Evolutionary conservation across 306 rosid genomes (phyloP), one percentile per base, ranked within the genome.

Genomic region (Alnus glutinosa): DNA sequence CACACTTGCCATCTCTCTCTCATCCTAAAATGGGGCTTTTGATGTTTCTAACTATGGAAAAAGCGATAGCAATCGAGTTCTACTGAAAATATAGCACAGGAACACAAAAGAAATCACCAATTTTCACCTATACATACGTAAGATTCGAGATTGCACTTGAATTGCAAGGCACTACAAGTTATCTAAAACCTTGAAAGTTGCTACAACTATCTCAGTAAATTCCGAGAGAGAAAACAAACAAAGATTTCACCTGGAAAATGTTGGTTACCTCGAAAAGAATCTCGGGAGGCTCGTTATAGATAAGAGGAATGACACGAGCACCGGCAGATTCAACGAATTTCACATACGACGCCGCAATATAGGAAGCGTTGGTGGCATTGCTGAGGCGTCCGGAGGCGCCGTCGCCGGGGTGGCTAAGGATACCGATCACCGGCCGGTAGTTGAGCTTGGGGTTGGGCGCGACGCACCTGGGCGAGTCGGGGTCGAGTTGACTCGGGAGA

Each of bases 271-370:
- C 83, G 78, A 82, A 81, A 75, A 92, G 88, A 79, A 80, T 70
- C 49, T 90, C 88, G 12, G 70, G 62, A 28, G 97, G 89, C 76
- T 94, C 96, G 61, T 70, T 94, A 59, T 81, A 94, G 77, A 94
- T 84, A 30, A 94, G 92, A 32, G 98, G 97, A 81, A 94, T 82
- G 47, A 92, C 98, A 28, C 98, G 82, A 61, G 98, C 98, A 13
- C 98, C 97, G 12, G 94, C 96, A 9, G 96, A 87, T 68, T 94
- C 97, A 34, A 80, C 92, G 63, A 94, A 92, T 74, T 92, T 94
- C 28, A 94, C 98, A 63, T 94, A 94, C 4, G 98, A 94, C 13
- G 98, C 98, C 10, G 94, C 94, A 70, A 94, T 92, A 68, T 88
- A 84, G 18, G 97, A 92, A 32, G 83, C 88, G 13, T 49, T 75